Evolutionary conservation across 208 protist species (phyloP), one percentile per base, ranked within the genome.

Genomic region (Trypanosomatidae sp.): DNA sequence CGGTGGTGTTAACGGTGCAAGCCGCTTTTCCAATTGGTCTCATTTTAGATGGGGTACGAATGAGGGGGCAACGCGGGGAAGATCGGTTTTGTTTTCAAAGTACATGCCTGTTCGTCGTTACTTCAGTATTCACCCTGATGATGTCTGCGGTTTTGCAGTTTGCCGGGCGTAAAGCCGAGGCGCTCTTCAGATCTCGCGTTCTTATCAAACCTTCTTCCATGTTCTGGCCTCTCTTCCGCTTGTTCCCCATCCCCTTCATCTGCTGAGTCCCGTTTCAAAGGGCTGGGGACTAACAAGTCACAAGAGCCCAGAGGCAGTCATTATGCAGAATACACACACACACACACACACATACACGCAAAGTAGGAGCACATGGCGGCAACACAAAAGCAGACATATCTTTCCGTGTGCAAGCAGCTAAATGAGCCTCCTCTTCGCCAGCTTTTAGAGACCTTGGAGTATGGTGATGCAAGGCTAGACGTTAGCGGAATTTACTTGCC

Each of bases 401-500:
- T 74, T 15, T 44, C 66, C 44, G 59, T 78, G 5, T 84, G 75
- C 56, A 65, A 43, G 25, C 12, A 58, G 13, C 5, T 73, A 43
- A 49, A 65, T 52, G 39, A 73, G 10, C 1, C 22, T 28, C 65
- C 73, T 49, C 52, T 80, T 62, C 52, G 28, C n/a, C 71, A 75
- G 43, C 25, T 80, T 22, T 39, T 49, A 41, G 71, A 78, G 10
- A 10, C 65, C 9, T 17, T 74, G 36, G 33, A 67, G 50, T 7
- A 33, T 22, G 43, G 4, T 3, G 41, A n/a, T 46, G 19, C 59
- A 33, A 80, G 41, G 59, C 64, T 80, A 43, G 70, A 80, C 44
- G 74, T 91, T 44, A 88, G 84, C 74, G 53, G 41, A 9, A 76
- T 87, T 78, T 82, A 89, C 43, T 62, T 90, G 69, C 80, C 86